These are phyloP conservation scores for Calamus simplicifolius DNA, from an alignment of 176 grass and related monocot species.

Conservation along the genomic window DNA sequence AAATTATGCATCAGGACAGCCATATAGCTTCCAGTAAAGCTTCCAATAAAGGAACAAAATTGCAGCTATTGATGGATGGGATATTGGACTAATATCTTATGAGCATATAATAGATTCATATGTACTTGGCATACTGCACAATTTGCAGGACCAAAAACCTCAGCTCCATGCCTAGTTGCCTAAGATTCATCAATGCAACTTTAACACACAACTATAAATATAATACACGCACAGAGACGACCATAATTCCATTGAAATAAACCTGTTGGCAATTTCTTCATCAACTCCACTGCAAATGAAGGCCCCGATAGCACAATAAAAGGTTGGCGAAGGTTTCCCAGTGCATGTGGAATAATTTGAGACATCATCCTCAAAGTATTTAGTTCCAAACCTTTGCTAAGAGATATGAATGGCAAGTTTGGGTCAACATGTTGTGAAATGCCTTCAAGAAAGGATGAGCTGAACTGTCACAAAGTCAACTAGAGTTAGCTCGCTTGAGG, in stretches of 20 bases:
- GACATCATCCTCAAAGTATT: slow-evolving; percentile 93
- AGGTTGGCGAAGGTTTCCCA: slow-evolving; percentile 63
- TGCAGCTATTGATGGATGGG: no score
- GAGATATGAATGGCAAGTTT: slow-evolving; percentile 90
- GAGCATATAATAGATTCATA: no score
- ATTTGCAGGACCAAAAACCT: no score
- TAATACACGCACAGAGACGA: no score
- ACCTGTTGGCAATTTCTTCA: slow-evolving; percentile 95
- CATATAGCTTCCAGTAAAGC: slow-evolving; percentile 3
- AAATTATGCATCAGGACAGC: slow-evolving; percentile 16
- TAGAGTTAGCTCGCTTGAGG: no score
- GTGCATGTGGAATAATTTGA: slow-evolving; percentile 70
- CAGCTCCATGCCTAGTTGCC: no score
- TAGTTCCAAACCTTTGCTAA: slow-evolving; percentile 87
- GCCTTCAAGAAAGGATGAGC: slow-evolving; percentile 70
- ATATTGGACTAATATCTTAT: no score
- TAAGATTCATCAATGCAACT: no score
- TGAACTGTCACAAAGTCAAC: slow-evolving; percentile 73
- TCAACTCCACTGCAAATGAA: slow-evolving; percentile 87
- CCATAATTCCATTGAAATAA: not conserved
- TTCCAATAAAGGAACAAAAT: not conserved
- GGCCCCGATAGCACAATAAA: slow-evolving; percentile 79
- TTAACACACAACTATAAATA: not conserved
- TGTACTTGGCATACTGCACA: no score
- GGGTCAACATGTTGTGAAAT: slow-evolving; percentile 78